phyloP scores from a whole-genome alignment of 2,329 filamentous ascomycete genomes.

The Fusarium torulosum region DNA sequence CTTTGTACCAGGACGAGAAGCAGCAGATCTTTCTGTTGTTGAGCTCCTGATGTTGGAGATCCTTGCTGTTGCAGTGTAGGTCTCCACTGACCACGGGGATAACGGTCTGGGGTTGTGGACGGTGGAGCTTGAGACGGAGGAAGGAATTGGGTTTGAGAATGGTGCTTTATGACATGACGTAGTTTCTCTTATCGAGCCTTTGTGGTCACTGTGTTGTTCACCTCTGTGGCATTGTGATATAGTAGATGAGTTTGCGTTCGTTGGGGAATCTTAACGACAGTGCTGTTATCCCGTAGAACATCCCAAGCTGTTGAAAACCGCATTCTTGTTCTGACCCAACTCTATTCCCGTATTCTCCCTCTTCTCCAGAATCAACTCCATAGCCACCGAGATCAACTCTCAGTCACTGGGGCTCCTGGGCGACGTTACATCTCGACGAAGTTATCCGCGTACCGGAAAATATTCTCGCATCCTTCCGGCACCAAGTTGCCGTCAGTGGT shows the following conservation, averaged over 20 bases:
- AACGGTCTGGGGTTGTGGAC: slow-evolving; percentile 25
- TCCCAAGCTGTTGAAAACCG: no score
- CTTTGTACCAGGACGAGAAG: background rate
- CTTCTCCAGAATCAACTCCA: no score
- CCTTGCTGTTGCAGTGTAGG: slow-evolving; percentile 16
- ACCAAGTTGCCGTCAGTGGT: slow-evolving; percentile 20
- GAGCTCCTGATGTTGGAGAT: slow-evolving; percentile 34
- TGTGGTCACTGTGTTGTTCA: no score
- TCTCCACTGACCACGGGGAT: slow-evolving; percentile 23
- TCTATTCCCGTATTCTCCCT: slow-evolving; percentile 15
- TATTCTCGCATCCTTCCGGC: slow-evolving; percentile 7
- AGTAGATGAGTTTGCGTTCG: no score
- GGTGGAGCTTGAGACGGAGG: background rate
- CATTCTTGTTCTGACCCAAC: background rate
- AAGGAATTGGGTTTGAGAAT: background rate
- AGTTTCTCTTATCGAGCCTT: no score
- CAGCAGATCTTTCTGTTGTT: slow-evolving; percentile 9
- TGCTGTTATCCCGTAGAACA: background rate
- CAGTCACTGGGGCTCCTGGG: slow-evolving; percentile 6
- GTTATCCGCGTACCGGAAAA: background rate
- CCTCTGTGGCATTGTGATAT: no score
- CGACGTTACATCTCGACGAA: slow-evolving; percentile 26
- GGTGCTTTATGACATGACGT: slow-evolving; percentile 13
- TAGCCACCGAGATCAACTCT: slow-evolving; percentile 5
- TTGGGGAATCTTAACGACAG: background rate